Percentiles rank a stretch among this genome's conserved stretches.
Conservation (phyloP, 345 rosid species). For the Linum lewisii region DNA sequence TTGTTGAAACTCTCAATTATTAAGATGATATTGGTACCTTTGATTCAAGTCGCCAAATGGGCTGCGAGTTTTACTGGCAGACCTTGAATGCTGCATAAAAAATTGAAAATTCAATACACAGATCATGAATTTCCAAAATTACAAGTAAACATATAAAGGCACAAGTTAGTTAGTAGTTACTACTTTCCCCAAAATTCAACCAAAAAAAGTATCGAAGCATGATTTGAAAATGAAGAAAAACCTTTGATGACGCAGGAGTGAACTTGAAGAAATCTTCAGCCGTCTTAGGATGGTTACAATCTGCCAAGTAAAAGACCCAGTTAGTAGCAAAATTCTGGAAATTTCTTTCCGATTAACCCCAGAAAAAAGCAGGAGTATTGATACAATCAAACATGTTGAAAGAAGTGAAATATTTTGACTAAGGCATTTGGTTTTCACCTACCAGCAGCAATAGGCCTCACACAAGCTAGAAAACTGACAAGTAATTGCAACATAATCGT, state of each 20-base stretch:
- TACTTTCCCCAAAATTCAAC: not conserved
- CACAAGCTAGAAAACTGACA: too few relatives aligned
- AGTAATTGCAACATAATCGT: too few relatives aligned
- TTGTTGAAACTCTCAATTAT: too few relatives aligned
- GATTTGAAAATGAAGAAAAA: constrained; percentile 1
- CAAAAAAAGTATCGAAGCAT: constrained; percentile 6
- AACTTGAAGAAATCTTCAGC: constrained; percentile 59
- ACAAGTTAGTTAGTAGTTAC: not conserved
- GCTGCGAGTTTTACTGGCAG: constrained; percentile 20
- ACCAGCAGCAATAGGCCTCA: too few relatives aligned
- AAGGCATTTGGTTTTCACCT: too few relatives aligned
- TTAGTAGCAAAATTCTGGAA: not conserved
- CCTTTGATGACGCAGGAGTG: constrained; percentile 44
- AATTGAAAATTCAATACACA: not conserved
- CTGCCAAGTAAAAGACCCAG: constrained; percentile 18
- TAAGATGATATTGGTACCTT: constrained; percentile 27
- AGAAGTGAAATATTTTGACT: too few relatives aligned
- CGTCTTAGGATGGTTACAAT: constrained; percentile 76
- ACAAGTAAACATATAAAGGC: too few relatives aligned
- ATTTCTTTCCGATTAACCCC: too few relatives aligned
- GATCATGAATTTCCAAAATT: not conserved
- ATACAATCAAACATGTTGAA: too few relatives aligned
- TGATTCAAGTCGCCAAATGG: constrained; percentile 31
- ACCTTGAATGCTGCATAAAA: constrained; percentile 24
- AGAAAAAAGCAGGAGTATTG: not conserved